Evolutionary conservation across 257 asterid genomes (phyloP), one percentile per base, ranked within the genome.

Genomic region (Plantago ovata): DNA sequence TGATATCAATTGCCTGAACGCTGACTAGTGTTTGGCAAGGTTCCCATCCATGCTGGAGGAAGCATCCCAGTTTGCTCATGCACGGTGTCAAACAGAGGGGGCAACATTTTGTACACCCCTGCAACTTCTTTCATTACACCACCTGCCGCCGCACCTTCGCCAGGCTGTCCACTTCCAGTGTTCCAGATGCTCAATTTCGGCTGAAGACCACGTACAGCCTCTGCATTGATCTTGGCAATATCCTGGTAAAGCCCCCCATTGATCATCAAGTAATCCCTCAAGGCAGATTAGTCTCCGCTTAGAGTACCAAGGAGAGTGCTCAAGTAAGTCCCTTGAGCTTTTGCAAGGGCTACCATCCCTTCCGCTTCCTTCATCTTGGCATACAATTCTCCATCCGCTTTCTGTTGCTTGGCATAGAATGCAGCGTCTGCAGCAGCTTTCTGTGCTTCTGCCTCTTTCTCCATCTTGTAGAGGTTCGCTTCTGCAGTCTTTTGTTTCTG

Each of bases 171-270:
- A 3, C 75, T 64, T 7, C 72, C 82, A 10, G 23, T 72, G 0
- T 81, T 82, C 94, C 94, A 85, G n/a, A 85, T 80, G 80, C 87
- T 85, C 54, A 82, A 71, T 68, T 75, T 82, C 0, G 94, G 94
- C 64, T 82, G 87, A 64, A 85, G n/a, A n/a, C n/a, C n/a, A n/a
- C n/a, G n/a, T n/a, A n/a, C n/a, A n/a, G n/a, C n/a, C n/a, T n/a
- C n/a, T 0, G 75, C 94, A 9, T 81, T 82, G 62, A 78, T 81
- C 77, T 70, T 76, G 12, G 94, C 94, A 10, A 85, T 46, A 1
- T 78, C 76, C 55, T 80, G 87, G 32, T 67, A 82, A 76, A 72
- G 59, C 7, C 94, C 90, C 0, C 82, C 79, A 32, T 56, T 77
- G n/a, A 82, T 80, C 90, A 85, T 79, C 64, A 85, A 41, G 65